A percentile compares a stretch with the other conserved stretches of the same genome.
Evolutionary conservation across 2,329 filamentous ascomycete species (phyloP).

Genomic region (Claviceps spartinae): DNA sequence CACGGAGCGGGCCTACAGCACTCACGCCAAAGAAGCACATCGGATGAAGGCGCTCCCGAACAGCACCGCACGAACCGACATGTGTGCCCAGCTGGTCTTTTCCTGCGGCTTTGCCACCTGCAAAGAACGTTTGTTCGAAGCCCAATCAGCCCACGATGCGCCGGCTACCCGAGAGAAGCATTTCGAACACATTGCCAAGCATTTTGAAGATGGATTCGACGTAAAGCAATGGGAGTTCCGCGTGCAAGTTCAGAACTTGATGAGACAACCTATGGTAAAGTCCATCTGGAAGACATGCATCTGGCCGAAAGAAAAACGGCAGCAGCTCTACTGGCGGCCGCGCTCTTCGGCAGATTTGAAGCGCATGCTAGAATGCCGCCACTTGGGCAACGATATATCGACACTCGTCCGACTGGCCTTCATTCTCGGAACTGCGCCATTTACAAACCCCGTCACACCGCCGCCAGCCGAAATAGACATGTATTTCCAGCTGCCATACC

Average conservation of each 20-base stretch:
- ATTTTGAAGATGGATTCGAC: conserved; percentile 29
- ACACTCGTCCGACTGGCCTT: conserved; percentile 30
- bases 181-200: conserved; percentile 33
- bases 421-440: conserved; percentile 28
- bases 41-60: conserved; percentile 27
- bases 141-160: conserved; percentile 22
- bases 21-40: conserved; percentile 29
- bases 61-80: conserved; percentile 26
- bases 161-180: conserved; percentile 26
- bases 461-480: conserved; percentile 25
- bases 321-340: conserved; percentile 26
- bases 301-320: conserved; percentile 30
- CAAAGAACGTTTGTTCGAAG: conserved; percentile 30
- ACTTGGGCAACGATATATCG: conserved; percentile 26
- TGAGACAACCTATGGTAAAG: conserved; percentile 30
- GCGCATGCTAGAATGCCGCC: conserved; percentile 30
- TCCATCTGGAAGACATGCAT: conserved; percentile 31
- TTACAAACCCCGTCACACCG: conserved; percentile 21
- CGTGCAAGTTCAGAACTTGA: conserved; percentile 29
- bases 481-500: conserved; percentile 25
- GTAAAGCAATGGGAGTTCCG: conserved; percentile 31
- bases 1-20: conserved; percentile 31
- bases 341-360: conserved; percentile 29
- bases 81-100: conserved; percentile 31
- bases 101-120: conserved; percentile 29